phyloP scores from a whole-genome alignment of 306 rosid species.

The Corylus americana region DNA sequence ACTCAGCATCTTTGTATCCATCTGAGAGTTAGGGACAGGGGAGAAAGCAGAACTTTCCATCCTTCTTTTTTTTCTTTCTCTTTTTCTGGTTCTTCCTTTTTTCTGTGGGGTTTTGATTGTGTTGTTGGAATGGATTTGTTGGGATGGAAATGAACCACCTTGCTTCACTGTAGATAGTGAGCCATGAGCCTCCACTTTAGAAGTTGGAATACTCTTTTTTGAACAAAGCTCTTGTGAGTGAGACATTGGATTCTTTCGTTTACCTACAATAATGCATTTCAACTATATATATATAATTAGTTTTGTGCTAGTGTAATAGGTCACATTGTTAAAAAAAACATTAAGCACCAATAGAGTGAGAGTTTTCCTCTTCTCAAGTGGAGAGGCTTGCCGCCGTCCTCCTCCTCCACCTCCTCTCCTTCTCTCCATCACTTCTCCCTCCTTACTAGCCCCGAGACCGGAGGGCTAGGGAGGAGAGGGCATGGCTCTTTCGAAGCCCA shows the following conservation, averaged over 20 bases:
- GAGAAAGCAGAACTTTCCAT: conserved; percentile 39
- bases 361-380: too few relatives aligned
- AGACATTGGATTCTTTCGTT: conserved; percentile 28
- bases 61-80: conserved; percentile 21
- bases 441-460: too few relatives aligned
- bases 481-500: too few relatives aligned
- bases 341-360: too few relatives aligned
- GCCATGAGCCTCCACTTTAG: conserved; percentile 56
- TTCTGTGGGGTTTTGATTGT: conserved; percentile 32
- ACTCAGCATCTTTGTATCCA: conserved; percentile 56
- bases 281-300: not conserved
- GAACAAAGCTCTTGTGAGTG: conserved; percentile 25
- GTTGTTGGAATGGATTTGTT: conserved; percentile 30
- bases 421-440: too few relatives aligned
- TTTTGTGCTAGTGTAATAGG: not conserved
- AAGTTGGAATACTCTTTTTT: conserved; percentile 31
- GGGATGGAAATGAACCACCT: conserved; percentile 38
- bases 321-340: not conserved
- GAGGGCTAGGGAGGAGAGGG: too few relatives aligned
- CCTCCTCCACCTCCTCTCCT: too few relatives aligned
- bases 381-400: too few relatives aligned
- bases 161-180: conserved; percentile 59
- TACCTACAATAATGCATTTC: conserved; percentile 21
- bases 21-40: conserved; percentile 39
- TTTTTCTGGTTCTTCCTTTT: conserved; percentile 13